Conservation (phyloP, 306 rosid genomes). For the barrel medic (Medicago truncatula) region DNA sequence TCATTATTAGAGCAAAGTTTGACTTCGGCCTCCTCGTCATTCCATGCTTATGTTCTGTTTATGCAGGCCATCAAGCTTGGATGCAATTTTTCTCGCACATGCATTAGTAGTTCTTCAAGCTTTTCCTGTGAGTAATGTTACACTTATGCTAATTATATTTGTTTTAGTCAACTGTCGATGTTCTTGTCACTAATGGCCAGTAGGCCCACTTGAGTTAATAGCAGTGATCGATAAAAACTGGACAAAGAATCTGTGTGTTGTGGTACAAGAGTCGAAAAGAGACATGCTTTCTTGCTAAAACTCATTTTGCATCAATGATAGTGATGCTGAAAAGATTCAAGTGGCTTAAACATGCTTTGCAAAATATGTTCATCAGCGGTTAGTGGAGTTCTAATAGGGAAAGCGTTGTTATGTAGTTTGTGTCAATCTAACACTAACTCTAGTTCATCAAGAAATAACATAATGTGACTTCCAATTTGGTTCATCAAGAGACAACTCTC, state of each 20-base stretch:
- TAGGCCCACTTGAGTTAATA: no score
- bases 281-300: not conserved
- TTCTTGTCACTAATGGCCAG: not conserved
- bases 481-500: no score
- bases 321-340: not conserved
- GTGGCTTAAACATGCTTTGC: not conserved
- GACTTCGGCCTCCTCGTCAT: conserved; percentile 19
- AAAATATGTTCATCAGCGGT: not conserved
- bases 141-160: conserved; percentile 8
- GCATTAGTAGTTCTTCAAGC: conserved; percentile 74
- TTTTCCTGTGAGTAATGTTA: conserved; percentile 76
- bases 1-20: conserved; percentile 14
- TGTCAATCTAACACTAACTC: not conserved
- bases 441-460: no score
- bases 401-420: not conserved
- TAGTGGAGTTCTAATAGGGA: not conserved
- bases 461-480: no score
- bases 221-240: conserved; percentile 13
- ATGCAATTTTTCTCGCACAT: conserved; percentile 90
- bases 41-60: conserved; percentile 42
- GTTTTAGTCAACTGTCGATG: conserved; percentile 3
- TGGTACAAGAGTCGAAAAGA: conserved; percentile 10
- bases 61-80: conserved; percentile 91
- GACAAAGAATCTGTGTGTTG: conserved; percentile 19
- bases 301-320: not conserved